phyloP scores from a whole-genome alignment of 352 stramenopile species.

The Phytopythium montanum region DNA sequence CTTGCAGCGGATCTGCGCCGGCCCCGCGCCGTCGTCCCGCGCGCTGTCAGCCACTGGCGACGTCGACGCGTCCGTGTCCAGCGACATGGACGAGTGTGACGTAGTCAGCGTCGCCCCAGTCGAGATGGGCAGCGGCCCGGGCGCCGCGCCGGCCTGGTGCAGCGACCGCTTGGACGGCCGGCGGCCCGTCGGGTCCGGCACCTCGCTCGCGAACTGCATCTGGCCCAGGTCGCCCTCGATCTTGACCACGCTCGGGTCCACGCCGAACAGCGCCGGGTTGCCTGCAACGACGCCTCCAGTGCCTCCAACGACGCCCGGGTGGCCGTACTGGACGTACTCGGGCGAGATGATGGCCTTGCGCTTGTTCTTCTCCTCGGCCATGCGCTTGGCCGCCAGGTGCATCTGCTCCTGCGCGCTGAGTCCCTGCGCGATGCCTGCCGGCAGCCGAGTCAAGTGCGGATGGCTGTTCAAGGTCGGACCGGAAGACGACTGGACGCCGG shows the following conservation, averaged over 20 bases:
- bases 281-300: constrained; percentile 6
- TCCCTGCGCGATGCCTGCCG: neutral
- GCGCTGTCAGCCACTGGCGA: constrained; percentile 5
- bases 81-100: neutral
- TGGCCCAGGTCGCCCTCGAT: constrained; percentile 17
- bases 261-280: neutral
- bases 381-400: constrained; percentile 33
- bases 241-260: constrained; percentile 15
- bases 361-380: constrained; percentile 76
- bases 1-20: constrained; percentile 50
- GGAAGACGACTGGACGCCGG: neutral
- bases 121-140: neutral
- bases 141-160: constrained; percentile 29
- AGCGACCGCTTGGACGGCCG: constrained; percentile 67
- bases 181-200: constrained; percentile 52
- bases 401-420: constrained; percentile 43
- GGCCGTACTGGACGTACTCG: constrained; percentile 78
- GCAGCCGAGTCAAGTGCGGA: neutral
- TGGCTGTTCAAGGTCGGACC: neutral
- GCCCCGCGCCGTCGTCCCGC: constrained; percentile 31
- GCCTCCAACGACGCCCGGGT: no score
- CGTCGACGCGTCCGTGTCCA: constrained; percentile 3
- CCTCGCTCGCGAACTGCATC: constrained; percentile 43
- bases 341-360: constrained; percentile 78
- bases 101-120: neutral